Conservation (phyloP, 306 rosid genomes). For the Citrullus colocynthis region DNA sequence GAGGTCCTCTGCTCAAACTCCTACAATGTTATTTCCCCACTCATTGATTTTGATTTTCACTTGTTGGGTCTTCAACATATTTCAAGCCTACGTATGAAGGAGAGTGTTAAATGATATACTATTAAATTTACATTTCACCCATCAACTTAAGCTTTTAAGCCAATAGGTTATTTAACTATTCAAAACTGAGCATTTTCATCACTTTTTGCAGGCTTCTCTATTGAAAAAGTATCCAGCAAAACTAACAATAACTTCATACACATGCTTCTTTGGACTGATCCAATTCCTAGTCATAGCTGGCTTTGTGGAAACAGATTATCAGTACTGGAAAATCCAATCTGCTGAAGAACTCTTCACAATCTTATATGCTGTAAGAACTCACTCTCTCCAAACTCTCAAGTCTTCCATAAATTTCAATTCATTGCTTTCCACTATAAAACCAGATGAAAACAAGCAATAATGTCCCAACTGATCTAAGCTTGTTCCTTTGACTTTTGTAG, state of each 20-base stretch:
- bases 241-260: slow-evolving; percentile 43
- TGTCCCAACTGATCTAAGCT: background rate
- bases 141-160: too few relatives aligned
- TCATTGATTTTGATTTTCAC: too few relatives aligned
- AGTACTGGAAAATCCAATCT: slow-evolving; percentile 48
- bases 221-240: slow-evolving; percentile 55
- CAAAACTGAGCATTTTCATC: too few relatives aligned
- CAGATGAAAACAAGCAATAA: background rate
- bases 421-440: background rate
- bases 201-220: slow-evolving; percentile 42
- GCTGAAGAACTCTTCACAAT: slow-evolving; percentile 42
- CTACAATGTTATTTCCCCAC: too few relatives aligned
- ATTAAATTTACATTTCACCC: too few relatives aligned
- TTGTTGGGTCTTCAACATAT: too few relatives aligned
- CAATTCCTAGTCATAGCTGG: slow-evolving; percentile 62
- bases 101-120: too few relatives aligned
- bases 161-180: too few relatives aligned
- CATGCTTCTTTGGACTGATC: slow-evolving; percentile 64
- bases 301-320: slow-evolving; percentile 36
- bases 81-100: too few relatives aligned
- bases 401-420: background rate
- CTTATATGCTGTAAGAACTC: slow-evolving; percentile 43
- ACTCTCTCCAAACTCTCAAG: background rate
- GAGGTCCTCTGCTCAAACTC: too few relatives aligned
- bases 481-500: slow-evolving; percentile 11